phyloP scores from a whole-genome alignment of 352 stramenopile species.

The Phytophthora crassamura region DNA sequence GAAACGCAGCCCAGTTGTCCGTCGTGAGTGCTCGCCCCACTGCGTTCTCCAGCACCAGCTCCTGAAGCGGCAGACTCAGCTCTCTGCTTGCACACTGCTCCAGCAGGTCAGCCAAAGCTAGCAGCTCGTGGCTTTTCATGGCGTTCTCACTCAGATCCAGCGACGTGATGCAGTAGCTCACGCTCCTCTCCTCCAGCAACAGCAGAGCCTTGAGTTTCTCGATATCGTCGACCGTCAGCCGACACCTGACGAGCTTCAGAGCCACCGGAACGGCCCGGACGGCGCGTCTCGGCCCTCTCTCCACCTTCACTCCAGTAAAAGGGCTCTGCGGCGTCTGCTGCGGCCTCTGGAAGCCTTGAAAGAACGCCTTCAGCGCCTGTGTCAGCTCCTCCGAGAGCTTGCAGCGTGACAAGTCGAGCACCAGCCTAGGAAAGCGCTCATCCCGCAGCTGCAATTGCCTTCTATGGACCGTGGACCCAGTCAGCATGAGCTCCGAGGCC shows the following conservation, averaged over 20 bases:
- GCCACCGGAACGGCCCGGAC: slow-evolving; percentile 29
- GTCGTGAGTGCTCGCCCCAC: slow-evolving; percentile 23
- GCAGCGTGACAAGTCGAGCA: slow-evolving; percentile 43
- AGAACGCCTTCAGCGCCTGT: slow-evolving; percentile 26
- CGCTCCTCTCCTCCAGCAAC: slow-evolving; percentile 1
- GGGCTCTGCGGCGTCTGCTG: background rate
- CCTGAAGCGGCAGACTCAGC: slow-evolving; percentile 19
- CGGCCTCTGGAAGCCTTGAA: slow-evolving; percentile 4
- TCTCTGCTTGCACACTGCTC: slow-evolving; percentile 4
- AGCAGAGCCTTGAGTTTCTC: slow-evolving; percentile 23
- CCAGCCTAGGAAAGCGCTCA: slow-evolving; percentile 40
- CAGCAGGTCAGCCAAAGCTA: slow-evolving; percentile 27
- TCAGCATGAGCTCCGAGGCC: slow-evolving; percentile 27
- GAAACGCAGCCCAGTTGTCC: slow-evolving; percentile 37
- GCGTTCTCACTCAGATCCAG: slow-evolving; percentile 44
- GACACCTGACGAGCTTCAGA: slow-evolving; percentile 32
- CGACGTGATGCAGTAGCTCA: slow-evolving; percentile 28
- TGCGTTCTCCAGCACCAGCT: slow-evolving; percentile 41
- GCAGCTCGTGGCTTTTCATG: slow-evolving; percentile 30
- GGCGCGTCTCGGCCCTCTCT: background rate
- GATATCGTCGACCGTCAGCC: slow-evolving; percentile 30
- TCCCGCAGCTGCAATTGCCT: slow-evolving; percentile 32
- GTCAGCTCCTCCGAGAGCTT: slow-evolving; percentile 29
- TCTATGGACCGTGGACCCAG: background rate
- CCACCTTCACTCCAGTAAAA: slow-evolving; percentile 18